Percentiles rank a stretch among this genome's conserved stretches.
Conservation (phyloP, 352 stramenopile species). For the Aphanomyces cochlioides region DNA sequence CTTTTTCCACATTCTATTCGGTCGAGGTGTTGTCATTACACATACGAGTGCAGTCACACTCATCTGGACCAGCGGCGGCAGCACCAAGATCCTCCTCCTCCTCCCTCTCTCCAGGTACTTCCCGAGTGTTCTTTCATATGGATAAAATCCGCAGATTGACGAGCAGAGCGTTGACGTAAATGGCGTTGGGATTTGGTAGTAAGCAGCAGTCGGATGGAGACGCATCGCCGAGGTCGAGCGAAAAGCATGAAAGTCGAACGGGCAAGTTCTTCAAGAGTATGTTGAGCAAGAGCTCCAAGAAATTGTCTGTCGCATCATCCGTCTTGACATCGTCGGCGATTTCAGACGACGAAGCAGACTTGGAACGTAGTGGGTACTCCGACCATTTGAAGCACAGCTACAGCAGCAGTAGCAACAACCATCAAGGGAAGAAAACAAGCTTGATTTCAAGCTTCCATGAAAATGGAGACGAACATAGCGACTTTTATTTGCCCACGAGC, state of each 20-base stretch:
- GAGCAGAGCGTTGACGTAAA: not conserved
- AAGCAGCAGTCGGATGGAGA: not conserved
- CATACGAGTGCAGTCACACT: slow-evolving; percentile 2
- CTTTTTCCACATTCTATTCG: not conserved
- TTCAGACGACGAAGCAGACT: slow-evolving; percentile 26
- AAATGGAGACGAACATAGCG: slow-evolving; percentile 7
- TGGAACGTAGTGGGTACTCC: slow-evolving; percentile 22
- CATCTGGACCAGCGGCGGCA: not conserved
- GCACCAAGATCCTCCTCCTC: too few relatives aligned
- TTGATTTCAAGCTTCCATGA: slow-evolving; percentile 25
- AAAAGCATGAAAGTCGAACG: slow-evolving; percentile 16
- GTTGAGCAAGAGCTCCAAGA: slow-evolving; percentile 23
- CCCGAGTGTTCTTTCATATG: not conserved
- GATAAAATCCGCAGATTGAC: not conserved
- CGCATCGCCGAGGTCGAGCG: not conserved
- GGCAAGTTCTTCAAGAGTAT: slow-evolving; percentile 30
- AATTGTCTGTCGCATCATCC: not conserved
- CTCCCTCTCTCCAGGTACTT: too few relatives aligned
- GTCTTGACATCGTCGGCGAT: slow-evolving; percentile 6
- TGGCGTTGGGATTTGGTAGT: slow-evolving; percentile 28
- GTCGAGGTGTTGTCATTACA: slow-evolving; percentile 18
- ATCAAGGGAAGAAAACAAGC: slow-evolving; percentile 15
- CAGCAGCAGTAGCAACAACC: not conserved
- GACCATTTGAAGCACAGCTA: slow-evolving; percentile 12
- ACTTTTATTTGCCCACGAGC: slow-evolving; percentile 29